phyloP scores from a whole-genome alignment of 257 asterid genomes.

The Nicotiana tabacum region DNA sequence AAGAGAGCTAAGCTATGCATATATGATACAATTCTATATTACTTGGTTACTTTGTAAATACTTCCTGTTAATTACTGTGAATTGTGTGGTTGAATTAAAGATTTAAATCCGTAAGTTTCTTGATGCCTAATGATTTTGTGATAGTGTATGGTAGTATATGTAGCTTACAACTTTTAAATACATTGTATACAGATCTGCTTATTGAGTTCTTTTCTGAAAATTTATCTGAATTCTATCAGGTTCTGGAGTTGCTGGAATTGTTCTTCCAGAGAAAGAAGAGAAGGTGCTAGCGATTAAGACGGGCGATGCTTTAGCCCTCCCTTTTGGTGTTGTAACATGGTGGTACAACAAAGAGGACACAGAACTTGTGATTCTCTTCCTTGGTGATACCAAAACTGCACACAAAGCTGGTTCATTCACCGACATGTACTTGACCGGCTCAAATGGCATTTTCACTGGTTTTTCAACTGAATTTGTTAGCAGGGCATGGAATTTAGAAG shows the following conservation, averaged over 20 bases:
- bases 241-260: conserved; percentile 69
- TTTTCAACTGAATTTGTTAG: conserved; percentile 60
- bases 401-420: conserved; percentile 63
- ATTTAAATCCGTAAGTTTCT: background rate
- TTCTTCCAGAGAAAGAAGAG: conserved; percentile 82
- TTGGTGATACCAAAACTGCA: conserved; percentile 67
- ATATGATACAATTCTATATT: background rate
- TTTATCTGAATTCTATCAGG: conserved; percentile 30
- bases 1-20: background rate
- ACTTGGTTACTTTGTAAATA: background rate
- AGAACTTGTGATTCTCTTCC: conserved; percentile 62
- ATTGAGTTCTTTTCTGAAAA: background rate
- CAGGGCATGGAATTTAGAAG: conserved; percentile 68
- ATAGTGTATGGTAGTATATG: background rate
- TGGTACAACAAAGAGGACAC: conserved; percentile 82
- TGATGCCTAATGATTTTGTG: background rate
- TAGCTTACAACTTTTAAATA: no score
- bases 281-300: conserved; percentile 76
- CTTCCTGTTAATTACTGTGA: background rate
- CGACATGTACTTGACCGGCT: conserved; percentile 57
- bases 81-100: background rate
- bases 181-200: background rate
- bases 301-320: conserved; percentile 83
- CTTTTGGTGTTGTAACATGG: conserved; percentile 86
- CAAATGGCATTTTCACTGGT: conserved; percentile 76